Evolutionary conservation across 2,329 filamentous ascomycete species (phyloP).

Genomic region (Cladosporium sp.): DNA sequence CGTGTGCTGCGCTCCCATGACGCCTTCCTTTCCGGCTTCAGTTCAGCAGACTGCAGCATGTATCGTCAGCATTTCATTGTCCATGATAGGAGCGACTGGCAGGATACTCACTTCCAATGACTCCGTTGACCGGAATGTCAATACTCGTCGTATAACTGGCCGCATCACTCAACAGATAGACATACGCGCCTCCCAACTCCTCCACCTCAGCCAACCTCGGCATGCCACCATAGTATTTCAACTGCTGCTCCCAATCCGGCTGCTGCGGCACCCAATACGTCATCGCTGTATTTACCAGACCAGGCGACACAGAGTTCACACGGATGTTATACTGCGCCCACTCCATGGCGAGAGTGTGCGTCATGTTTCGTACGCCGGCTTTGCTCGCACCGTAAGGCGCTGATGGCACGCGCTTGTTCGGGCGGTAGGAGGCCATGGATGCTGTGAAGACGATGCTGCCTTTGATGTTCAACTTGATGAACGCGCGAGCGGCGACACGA

Average conservation of each 20-base stretch:
- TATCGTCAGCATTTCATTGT: too few relatives aligned
- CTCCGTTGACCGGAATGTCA: conserved; percentile 42
- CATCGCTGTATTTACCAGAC: conserved; percentile 43
- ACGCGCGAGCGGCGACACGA: conserved; percentile 33
- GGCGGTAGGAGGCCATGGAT: conserved; percentile 31
- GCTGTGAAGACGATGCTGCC: conserved; percentile 34
- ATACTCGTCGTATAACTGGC: conserved; percentile 42
- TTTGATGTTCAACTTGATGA: conserved; percentile 29
- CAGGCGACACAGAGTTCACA: conserved; percentile 59
- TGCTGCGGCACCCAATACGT: conserved; percentile 25
- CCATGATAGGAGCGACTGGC: too few relatives aligned
- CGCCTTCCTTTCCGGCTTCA: too few relatives aligned
- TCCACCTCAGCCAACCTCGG: conserved; percentile 29
- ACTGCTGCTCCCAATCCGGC: conserved; percentile 14
- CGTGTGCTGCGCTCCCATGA: too few relatives aligned
- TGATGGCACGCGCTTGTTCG: conserved; percentile 29
- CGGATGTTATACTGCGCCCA: conserved; percentile 51
- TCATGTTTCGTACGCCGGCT: conserved; percentile 50
- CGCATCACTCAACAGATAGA: conserved; percentile 44
- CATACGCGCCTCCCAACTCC: conserved; percentile 44
- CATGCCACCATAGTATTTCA: conserved; percentile 17
- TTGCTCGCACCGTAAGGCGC: conserved; percentile 23
- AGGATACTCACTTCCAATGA: conserved; percentile 22
- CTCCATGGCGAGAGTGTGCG: conserved; percentile 56
- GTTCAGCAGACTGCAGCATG: too few relatives aligned